phyloP scores from a whole-genome alignment of 495 filamentous ascomycete genomes.

The Zalerion maritima region DNA sequence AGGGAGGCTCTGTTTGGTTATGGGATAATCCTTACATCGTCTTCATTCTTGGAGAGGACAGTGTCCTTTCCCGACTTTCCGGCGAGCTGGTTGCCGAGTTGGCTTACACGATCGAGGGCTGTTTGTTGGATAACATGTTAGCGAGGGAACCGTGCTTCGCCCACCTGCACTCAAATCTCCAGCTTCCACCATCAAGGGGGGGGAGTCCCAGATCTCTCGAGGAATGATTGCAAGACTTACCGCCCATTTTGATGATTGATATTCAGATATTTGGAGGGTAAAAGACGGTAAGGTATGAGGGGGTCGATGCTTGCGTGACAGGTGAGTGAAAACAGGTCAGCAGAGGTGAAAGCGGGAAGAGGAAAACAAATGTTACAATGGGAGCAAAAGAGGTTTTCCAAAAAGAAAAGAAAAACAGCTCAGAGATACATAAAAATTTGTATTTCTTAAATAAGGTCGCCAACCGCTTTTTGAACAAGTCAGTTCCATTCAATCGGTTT shows the following conservation, averaged over 20 bases:
- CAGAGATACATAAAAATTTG: too few relatives aligned
- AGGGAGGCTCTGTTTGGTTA: neutral
- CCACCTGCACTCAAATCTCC: neutral
- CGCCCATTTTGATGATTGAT: constrained; percentile 21
- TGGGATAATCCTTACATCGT: constrained; percentile 28
- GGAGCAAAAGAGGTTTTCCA: too few relatives aligned
- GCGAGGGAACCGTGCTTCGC: constrained; percentile 1
- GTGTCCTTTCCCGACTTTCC: constrained; percentile 27
- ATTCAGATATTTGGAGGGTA: too few relatives aligned
- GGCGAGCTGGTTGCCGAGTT: constrained; percentile 32
- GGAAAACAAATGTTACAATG: too few relatives aligned
- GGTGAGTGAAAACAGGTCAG: too few relatives aligned
- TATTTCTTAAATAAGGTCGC: too few relatives aligned
- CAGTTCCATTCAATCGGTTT: too few relatives aligned
- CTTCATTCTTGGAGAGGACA: constrained; percentile 34
- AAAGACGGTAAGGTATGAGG: too few relatives aligned
- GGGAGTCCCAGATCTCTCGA: neutral
- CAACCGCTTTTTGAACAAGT: too few relatives aligned
- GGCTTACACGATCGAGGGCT: constrained; percentile 31
- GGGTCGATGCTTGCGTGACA: too few relatives aligned
- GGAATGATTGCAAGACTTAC: constrained; percentile 7
- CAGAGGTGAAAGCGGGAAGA: too few relatives aligned
- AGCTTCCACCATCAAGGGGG: neutral
- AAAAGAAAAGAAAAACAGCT: too few relatives aligned
- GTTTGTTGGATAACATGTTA: constrained; percentile 6